These are phyloP conservation scores for Penicillium crystallinum DNA, from an alignment of 495 filamentous ascomycete genomes.

Conservation along the genomic window DNA sequence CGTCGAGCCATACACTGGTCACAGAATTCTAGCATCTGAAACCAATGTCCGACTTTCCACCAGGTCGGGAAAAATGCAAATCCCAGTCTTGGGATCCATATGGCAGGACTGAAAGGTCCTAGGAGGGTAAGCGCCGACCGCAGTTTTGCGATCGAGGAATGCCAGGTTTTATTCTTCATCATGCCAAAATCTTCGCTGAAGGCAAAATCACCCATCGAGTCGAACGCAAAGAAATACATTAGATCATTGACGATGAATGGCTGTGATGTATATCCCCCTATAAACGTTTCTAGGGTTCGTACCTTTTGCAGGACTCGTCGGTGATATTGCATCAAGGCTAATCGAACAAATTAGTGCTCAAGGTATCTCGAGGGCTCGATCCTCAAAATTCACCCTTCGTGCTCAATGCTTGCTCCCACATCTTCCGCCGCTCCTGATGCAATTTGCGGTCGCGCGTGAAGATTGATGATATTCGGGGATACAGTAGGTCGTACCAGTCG, in stretches of 20 bases:
- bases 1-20: slow-evolving; percentile 29
- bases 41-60: slow-evolving; percentile 27
- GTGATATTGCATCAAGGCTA: slow-evolving; percentile 2
- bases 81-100: slow-evolving; percentile 32
- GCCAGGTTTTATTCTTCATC: slow-evolving; percentile 26
- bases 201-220: slow-evolving; percentile 41
- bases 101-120: slow-evolving; percentile 28
- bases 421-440: slow-evolving; percentile 26
- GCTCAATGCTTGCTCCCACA: slow-evolving; percentile 29
- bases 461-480: slow-evolving; percentile 30
- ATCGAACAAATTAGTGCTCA: background rate
- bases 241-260: slow-evolving; percentile 25
- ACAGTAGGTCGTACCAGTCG: slow-evolving; percentile 39
- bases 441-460: slow-evolving; percentile 27
- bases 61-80: slow-evolving; percentile 24
- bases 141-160: slow-evolving; percentile 5
- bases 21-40: slow-evolving; percentile 26
- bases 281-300: background rate
- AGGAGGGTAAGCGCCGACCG: slow-evolving; percentile 16
- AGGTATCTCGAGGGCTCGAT: background rate
- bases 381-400: slow-evolving; percentile 10
- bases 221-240: slow-evolving; percentile 36
- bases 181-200: slow-evolving; percentile 36
- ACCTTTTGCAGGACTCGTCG: background rate
- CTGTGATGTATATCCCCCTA: background rate